These are phyloP conservation scores for Colletotrichum spinosum DNA, from an alignment of 2,329 filamentous ascomycete species.

Conservation along the genomic window DNA sequence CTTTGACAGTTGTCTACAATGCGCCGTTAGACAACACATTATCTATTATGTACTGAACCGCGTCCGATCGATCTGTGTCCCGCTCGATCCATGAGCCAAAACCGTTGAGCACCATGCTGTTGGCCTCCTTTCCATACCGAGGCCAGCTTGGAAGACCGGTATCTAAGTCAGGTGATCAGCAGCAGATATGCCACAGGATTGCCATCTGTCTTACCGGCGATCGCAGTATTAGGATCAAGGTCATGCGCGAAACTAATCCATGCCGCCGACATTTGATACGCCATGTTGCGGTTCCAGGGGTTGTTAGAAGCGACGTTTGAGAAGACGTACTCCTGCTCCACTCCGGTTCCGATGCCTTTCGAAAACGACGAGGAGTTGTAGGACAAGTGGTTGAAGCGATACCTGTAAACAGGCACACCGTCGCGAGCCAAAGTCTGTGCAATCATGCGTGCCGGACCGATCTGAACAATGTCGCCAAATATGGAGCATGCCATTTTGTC, in stretches of 20 bases:
- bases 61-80: constrained; percentile 57
- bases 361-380: constrained; percentile 56
- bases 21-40: constrained; percentile 4
- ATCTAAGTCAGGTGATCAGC: background rate
- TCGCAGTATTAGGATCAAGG: constrained; percentile 54
- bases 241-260: constrained; percentile 63
- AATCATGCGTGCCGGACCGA: constrained; percentile 54
- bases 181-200: background rate
- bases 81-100: constrained; percentile 57
- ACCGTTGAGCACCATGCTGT: constrained; percentile 62
- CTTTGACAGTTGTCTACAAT: background rate
- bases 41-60: constrained; percentile 47
- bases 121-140: constrained; percentile 52
- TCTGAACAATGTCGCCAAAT: background rate
- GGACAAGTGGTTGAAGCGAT: constrained; percentile 55
- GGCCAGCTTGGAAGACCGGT: constrained; percentile 51
- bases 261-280: constrained; percentile 60
- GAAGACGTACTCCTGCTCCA: constrained; percentile 55
- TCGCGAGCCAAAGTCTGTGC: constrained; percentile 66
- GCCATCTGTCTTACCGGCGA: background rate
- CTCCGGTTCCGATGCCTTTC: constrained; percentile 60
- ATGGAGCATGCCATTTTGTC: constrained; percentile 20
- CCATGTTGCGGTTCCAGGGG: constrained; percentile 49
- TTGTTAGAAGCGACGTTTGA: constrained; percentile 52
- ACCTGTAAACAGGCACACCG: constrained; percentile 64